A percentile compares a stretch with the other conserved stretches of the same genome.
These are phyloP conservation scores for Phycomyces blakesleeanus DNA, from an alignment of 192 early-diverging fungal genomes.

Conservation along the genomic window DNA sequence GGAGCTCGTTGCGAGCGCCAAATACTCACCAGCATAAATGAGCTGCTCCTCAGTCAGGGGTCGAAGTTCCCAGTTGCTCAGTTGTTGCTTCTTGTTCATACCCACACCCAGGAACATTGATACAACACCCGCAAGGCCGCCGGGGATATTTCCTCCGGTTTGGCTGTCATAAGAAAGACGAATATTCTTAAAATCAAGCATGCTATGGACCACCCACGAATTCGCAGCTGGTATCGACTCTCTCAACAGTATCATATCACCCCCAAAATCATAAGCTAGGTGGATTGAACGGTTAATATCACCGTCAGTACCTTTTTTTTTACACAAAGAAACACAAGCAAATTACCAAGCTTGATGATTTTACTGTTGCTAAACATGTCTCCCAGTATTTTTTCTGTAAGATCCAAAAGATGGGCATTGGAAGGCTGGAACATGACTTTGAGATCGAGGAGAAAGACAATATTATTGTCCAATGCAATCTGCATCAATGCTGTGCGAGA, in stretches of 20 bases:
- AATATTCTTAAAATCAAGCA: slow-evolving; percentile 29
- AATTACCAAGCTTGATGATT: slow-evolving; percentile 28
- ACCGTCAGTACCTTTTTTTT: not conserved
- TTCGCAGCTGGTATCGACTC: slow-evolving; percentile 18
- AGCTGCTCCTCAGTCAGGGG: slow-evolving; percentile 29
- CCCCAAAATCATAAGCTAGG: slow-evolving; percentile 34
- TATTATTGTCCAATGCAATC: slow-evolving; percentile 17
- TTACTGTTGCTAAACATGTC: slow-evolving; percentile 5
- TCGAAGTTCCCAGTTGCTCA: slow-evolving; percentile 39
- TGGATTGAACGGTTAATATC: not conserved
- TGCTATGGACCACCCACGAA: slow-evolving; percentile 12
- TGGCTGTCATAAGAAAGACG: not conserved
- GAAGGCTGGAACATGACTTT: slow-evolving; percentile 4
- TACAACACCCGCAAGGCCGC: slow-evolving; percentile 27
- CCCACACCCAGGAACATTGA: slow-evolving; percentile 9
- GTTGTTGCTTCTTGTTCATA: slow-evolving; percentile 36
- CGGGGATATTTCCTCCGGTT: not conserved
- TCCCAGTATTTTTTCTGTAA: slow-evolving; percentile 14
- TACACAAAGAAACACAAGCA: not conserved
- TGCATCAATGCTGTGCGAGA: slow-evolving; percentile 30
- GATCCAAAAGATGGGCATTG: not conserved
- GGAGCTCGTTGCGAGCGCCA: not conserved
- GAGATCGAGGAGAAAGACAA: slow-evolving; percentile 28
- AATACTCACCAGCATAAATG: slow-evolving; percentile 29
- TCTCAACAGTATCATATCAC: slow-evolving; percentile 24